Conservation (phyloP, 176 grass and related monocot genomes). For the Oryza meridionalis region DNA sequence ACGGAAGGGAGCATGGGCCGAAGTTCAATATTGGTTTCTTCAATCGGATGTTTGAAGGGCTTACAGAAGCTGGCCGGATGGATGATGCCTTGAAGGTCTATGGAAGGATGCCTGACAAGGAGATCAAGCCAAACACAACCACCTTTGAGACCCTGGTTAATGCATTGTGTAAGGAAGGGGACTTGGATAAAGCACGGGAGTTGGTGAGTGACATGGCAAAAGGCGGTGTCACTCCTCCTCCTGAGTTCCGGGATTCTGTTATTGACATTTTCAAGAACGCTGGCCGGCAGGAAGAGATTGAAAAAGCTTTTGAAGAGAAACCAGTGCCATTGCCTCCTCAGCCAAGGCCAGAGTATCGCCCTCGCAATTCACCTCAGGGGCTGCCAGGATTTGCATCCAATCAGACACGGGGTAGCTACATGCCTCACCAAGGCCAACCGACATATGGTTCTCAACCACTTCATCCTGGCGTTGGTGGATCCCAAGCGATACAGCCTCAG, state of each 20-base stretch:
- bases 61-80: slow-evolving; percentile 51
- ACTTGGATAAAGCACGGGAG: slow-evolving; percentile 42
- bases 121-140: slow-evolving; percentile 45
- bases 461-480: slow-evolving; percentile 19
- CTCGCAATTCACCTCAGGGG: slow-evolving; percentile 28
- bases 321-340: slow-evolving; percentile 38
- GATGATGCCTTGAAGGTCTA: slow-evolving; percentile 65
- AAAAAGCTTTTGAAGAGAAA: slow-evolving; percentile 57
- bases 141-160: slow-evolving; percentile 58
- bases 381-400: slow-evolving; percentile 36
- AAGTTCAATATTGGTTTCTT: slow-evolving; percentile 61
- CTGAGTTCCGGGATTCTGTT: slow-evolving; percentile 46
- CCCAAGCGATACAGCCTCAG: slow-evolving; percentile 4
- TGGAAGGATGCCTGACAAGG: slow-evolving; percentile 59
- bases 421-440: slow-evolving; percentile 32
- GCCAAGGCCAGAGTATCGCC: slow-evolving; percentile 33
- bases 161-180: slow-evolving; percentile 52
- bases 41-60: slow-evolving; percentile 62
- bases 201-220: slow-evolving; percentile 59
- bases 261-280: slow-evolving; percentile 48
- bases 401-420: slow-evolving; percentile 22
- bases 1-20: slow-evolving; percentile 49
- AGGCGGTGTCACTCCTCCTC: slow-evolving; percentile 35
- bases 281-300: slow-evolving; percentile 50
- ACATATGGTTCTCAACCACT: slow-evolving; percentile 27